Conservation (phyloP, 306 rosid genomes). For the Vicia villosa region DNA sequence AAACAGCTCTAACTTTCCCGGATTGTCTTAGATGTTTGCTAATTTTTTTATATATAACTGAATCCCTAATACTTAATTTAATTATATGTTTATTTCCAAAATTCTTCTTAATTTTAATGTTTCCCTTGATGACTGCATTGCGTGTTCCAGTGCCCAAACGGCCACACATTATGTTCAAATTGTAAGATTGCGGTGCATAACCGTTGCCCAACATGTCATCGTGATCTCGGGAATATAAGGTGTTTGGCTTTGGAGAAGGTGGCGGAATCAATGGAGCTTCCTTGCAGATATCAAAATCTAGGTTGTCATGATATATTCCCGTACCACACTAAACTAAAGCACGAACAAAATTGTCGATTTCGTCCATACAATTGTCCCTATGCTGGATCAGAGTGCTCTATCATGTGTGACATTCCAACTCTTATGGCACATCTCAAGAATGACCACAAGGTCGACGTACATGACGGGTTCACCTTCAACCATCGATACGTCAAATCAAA, state of each 20-base stretch:
- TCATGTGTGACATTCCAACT: constrained; percentile 73
- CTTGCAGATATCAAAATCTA: constrained; percentile 73
- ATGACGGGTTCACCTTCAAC: constrained; percentile 86
- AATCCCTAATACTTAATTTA: constrained; percentile 1
- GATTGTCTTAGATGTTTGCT: neutral
- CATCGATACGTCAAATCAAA: constrained; percentile 90
- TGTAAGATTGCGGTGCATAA: constrained; percentile 77
- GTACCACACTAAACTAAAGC: constrained; percentile 78
- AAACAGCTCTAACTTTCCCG: neutral
- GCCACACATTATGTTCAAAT: constrained; percentile 86
- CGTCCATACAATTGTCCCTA: constrained; percentile 92
- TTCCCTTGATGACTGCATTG: constrained; percentile 24
- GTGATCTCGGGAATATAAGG: constrained; percentile 80
- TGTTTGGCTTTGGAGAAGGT: constrained; percentile 97
- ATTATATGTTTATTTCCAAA: neutral
- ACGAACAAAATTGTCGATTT: constrained; percentile 76
- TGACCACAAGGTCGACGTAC: constrained; percentile 93
- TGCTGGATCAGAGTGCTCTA: constrained; percentile 92
- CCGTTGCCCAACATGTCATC: constrained; percentile 81
- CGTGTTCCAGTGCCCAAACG: constrained; percentile 84
- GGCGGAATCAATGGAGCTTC: constrained; percentile 81
- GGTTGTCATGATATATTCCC: constrained; percentile 85
- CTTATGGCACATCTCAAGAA: constrained; percentile 84
- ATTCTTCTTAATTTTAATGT: constrained; percentile 24
- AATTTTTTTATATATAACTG: neutral